Evolutionary conservation across 116 monocot species (phyloP).

Genomic region (Iris pallida): DNA sequence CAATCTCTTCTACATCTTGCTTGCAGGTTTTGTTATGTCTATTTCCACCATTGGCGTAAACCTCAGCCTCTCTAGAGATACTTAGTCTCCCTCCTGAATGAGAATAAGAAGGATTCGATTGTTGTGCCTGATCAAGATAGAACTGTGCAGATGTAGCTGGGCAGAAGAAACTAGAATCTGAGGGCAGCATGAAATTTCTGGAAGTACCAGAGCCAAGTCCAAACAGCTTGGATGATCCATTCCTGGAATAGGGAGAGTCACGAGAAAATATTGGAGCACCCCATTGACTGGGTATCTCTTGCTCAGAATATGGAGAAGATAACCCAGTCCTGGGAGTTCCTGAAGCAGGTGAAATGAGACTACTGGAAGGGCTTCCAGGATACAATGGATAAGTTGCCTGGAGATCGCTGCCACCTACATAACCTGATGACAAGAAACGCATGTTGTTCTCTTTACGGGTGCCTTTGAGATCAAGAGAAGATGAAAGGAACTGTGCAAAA

Average conservation of each 20-base stretch:
- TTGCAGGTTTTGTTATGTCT: constrained; percentile 49
- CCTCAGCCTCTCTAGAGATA: constrained; percentile 63
- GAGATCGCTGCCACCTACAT: constrained; percentile 47
- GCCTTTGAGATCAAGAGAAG: constrained; percentile 51
- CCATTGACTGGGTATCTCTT: constrained; percentile 50
- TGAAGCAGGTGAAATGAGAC: constrained; percentile 85
- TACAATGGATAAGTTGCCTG: constrained; percentile 79
- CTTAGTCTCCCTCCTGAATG: constrained; percentile 57
- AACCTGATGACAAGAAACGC: constrained; percentile 46
- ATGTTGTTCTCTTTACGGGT: constrained; percentile 44
- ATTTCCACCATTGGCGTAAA: constrained; percentile 25
- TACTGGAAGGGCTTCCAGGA: constrained; percentile 88
- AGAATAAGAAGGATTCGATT: constrained; percentile 36
- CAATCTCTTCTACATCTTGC: constrained; percentile 82
- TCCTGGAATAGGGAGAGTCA: constrained; percentile 52
- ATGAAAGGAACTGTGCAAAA: constrained; percentile 84
- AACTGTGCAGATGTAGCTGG: constrained; percentile 74
- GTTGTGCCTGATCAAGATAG: constrained; percentile 82
- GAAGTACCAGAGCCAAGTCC: constrained; percentile 40
- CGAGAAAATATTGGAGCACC: constrained; percentile 40
- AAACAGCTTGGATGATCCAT: constrained; percentile 50
- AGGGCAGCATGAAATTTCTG: constrained; percentile 47
- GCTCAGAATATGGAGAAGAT: constrained; percentile 70
- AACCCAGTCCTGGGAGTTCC: constrained; percentile 79
- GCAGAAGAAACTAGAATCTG: constrained; percentile 59